Conservation (phyloP, 805 yeast genomes). For the Komagataella pastoris region DNA sequence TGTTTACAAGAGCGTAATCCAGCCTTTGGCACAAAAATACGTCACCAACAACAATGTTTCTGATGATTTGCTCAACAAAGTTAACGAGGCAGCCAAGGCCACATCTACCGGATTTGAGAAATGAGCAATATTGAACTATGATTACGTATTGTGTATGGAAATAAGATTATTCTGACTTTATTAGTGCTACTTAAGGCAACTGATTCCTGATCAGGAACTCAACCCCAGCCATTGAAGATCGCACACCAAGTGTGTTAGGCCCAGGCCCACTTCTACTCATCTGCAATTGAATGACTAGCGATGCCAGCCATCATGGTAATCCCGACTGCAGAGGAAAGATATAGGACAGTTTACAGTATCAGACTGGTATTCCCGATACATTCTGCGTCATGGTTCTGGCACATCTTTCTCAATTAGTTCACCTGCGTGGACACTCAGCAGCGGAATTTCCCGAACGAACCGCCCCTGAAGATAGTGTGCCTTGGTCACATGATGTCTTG, state of each 20-base stretch:
- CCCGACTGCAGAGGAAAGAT: no score
- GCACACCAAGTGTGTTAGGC: not conserved
- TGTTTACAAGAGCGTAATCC: conserved; percentile 51
- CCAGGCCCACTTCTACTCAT: no score
- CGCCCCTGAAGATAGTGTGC: not conserved
- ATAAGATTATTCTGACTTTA: no score
- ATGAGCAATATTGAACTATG: conserved; percentile 3
- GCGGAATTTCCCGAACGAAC: not conserved
- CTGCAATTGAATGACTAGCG: no score
- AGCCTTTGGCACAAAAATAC: conserved; percentile 45
- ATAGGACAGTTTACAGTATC: no score
- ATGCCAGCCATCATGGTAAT: no score
- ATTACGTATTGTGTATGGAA: not conserved
- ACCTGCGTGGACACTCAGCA: not conserved
- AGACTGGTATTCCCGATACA: no score
- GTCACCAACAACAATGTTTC: conserved; percentile 13
- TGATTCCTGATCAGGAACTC: not conserved
- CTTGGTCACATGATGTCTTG: not conserved
- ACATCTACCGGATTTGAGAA: conserved; percentile 14
- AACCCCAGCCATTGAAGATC: not conserved
- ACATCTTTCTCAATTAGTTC: not conserved
- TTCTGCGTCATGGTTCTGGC: not conserved
- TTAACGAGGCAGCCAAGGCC: conserved; percentile 34
- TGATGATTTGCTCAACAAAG: conserved; percentile 24
- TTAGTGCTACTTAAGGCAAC: not conserved